Evolutionary conservation across 495 filamentous ascomycete genomes (phyloP).

Genomic region (Terfezia claveryi): DNA sequence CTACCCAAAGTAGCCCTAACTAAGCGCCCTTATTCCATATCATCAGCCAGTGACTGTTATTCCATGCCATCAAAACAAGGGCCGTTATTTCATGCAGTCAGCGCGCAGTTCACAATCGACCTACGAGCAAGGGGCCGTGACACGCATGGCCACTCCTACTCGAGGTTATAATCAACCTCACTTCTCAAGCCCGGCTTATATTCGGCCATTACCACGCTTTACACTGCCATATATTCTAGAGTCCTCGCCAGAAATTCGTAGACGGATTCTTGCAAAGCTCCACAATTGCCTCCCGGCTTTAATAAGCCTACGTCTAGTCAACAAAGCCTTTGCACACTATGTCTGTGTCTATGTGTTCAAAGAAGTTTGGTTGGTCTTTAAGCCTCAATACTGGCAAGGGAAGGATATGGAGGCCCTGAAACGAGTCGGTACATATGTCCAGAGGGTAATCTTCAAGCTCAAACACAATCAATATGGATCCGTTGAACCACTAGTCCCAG

Average conservation of each 20-base stretch:
- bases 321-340: neutral
- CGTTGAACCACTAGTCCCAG: neutral
- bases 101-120: no score
- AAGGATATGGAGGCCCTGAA: neutral
- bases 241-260: neutral
- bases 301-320: neutral
- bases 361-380: neutral
- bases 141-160: no score
- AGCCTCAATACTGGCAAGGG: neutral
- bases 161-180: no score
- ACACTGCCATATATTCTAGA: neutral
- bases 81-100: no score
- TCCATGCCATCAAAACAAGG: no score
- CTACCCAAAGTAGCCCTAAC: no score
- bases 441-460: neutral
- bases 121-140: no score
- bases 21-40: no score
- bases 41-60: no score
- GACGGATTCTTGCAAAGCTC: neutral
- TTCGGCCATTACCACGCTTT: neutral
- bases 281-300: neutral
- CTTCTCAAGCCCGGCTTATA: neutral
- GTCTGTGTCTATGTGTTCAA: neutral
- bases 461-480: neutral
- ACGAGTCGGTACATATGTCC: neutral